These are phyloP conservation scores for Curvularia eragrostidis DNA, from an alignment of 2,329 filamentous ascomycete species.

Conservation along the genomic window DNA sequence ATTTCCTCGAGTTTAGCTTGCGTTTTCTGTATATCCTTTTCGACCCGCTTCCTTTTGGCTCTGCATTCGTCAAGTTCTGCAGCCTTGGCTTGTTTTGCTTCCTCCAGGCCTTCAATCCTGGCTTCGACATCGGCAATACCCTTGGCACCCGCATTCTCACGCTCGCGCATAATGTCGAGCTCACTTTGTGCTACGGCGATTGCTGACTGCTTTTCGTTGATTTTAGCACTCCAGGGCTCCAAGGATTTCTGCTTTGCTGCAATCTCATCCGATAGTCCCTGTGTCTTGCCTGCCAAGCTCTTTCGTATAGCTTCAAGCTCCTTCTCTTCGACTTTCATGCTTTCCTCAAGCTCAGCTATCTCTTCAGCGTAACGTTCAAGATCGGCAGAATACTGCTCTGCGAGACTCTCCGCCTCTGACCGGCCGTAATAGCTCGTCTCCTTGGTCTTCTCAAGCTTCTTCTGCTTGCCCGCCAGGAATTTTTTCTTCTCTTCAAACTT, in stretches of 20 bases:
- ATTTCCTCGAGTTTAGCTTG: slow-evolving; percentile 76
- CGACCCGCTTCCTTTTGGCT: slow-evolving; percentile 71
- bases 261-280: slow-evolving; percentile 91
- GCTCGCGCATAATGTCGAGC: slow-evolving; percentile 87
- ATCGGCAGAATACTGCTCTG: slow-evolving; percentile 78
- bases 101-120: slow-evolving; percentile 77
- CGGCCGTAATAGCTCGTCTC: slow-evolving; percentile 76
- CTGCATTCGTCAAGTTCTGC: slow-evolving; percentile 79
- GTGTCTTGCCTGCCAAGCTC: slow-evolving; percentile 91
- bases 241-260: slow-evolving; percentile 89
- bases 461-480: slow-evolving; percentile 87
- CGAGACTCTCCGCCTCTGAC: slow-evolving; percentile 76
- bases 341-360: slow-evolving; percentile 75
- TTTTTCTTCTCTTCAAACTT: slow-evolving; percentile 99
- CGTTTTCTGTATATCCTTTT: slow-evolving; percentile 76
- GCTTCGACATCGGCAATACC: slow-evolving; percentile 82
- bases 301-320: slow-evolving; percentile 86
- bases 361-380: slow-evolving; percentile 79
- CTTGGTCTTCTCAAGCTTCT: slow-evolving; percentile 91
- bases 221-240: slow-evolving; percentile 95
- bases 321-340: slow-evolving; percentile 78
- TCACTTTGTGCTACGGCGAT: slow-evolving; percentile 96
- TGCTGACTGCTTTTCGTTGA: slow-evolving; percentile 92
- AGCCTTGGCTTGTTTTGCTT: slow-evolving; percentile 73
- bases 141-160: slow-evolving; percentile 83